phyloP scores from a whole-genome alignment of 192 early-diverging fungal species.

The Haplosporangium gracile region DNA sequence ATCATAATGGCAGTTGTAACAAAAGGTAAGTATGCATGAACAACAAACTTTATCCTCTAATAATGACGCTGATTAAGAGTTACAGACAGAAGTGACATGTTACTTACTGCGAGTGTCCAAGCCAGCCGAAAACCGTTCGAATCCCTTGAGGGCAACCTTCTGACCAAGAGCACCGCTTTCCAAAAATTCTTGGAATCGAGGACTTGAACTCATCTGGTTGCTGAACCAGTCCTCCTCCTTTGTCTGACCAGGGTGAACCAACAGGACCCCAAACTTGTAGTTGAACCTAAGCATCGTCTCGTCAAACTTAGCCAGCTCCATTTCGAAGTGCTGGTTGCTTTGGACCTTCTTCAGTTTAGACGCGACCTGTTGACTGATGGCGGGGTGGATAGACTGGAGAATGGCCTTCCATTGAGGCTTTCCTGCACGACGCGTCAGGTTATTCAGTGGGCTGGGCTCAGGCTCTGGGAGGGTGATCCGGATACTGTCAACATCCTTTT shows the following conservation, averaged over 20 bases:
- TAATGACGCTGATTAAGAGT: too few species aligned
- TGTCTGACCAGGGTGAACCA: conserved; percentile 75
- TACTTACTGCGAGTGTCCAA: conserved; percentile 76
- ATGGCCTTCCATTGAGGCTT: conserved; percentile 65
- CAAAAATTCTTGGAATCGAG: conserved; percentile 73
- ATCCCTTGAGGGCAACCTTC: conserved; percentile 78
- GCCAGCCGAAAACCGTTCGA: conserved; percentile 82
- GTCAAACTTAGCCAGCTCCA: conserved; percentile 78
- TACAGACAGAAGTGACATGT: not conserved
- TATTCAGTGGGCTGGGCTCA: conserved; percentile 42
- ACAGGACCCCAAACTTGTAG: conserved; percentile 88
- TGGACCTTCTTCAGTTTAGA: conserved; percentile 68
- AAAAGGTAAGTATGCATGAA: not conserved
- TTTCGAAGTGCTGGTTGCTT: conserved; percentile 71
- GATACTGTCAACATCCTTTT: conserved; percentile 49
- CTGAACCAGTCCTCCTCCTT: conserved; percentile 85
- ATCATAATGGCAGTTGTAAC: conserved; percentile 35
- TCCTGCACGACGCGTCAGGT: conserved; percentile 41
- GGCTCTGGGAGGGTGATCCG: conserved; percentile 49
- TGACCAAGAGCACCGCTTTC: conserved; percentile 72
- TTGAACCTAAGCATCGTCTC: conserved; percentile 77
- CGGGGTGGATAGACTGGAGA: conserved; percentile 53
- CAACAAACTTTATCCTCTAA: too few species aligned
- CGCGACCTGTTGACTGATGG: conserved; percentile 60
- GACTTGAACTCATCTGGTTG: conserved; percentile 69